Percentiles rank a stretch among this genome's conserved stretches.
Evolutionary conservation across 2,329 filamentous ascomycete genomes (phyloP).

Genomic region (Paramyrothecium roridum): DNA sequence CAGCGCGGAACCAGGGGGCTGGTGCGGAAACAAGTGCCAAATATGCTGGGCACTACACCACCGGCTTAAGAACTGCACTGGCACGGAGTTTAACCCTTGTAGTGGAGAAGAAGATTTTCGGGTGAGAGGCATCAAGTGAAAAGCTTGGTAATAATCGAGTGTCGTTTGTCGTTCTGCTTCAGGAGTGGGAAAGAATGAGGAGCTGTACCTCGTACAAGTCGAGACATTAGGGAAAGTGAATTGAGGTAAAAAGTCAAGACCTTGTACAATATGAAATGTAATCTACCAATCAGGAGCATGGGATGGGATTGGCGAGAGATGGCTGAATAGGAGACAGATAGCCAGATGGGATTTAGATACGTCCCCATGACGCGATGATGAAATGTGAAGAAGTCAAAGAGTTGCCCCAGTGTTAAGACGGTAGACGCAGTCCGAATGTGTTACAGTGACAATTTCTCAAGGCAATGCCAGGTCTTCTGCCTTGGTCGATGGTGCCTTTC

Average conservation of each 20-base stretch:
- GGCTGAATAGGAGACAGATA: not conserved
- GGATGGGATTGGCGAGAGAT: not conserved
- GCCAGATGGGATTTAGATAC: not conserved
- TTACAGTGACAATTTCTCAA: too few species aligned
- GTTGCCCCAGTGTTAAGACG: too few species aligned
- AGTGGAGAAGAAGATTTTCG: not conserved
- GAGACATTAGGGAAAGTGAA: not conserved
- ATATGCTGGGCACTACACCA: conserved; percentile 41
- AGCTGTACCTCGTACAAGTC: not conserved
- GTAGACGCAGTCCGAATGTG: too few species aligned
- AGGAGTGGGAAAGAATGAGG: too few species aligned
- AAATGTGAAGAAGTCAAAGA: not conserved
- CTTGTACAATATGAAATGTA: not conserved
- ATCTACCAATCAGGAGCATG: not conserved
- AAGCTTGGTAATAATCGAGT: not conserved
- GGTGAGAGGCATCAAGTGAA: not conserved
- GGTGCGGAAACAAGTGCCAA: conserved; percentile 54
- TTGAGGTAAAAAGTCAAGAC: not conserved
- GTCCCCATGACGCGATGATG: not conserved
- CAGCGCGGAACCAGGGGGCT: conserved; percentile 47
- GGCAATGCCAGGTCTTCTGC: too few species aligned
- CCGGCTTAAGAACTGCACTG: conserved; percentile 22
- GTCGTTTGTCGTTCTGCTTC: not conserved
- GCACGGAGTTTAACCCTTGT: conserved; percentile 7
- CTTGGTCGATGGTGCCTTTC: too few species aligned